Conservation (phyloP, 2,329 filamentous ascomycete species). For the Clarireedia paspali region DNA sequence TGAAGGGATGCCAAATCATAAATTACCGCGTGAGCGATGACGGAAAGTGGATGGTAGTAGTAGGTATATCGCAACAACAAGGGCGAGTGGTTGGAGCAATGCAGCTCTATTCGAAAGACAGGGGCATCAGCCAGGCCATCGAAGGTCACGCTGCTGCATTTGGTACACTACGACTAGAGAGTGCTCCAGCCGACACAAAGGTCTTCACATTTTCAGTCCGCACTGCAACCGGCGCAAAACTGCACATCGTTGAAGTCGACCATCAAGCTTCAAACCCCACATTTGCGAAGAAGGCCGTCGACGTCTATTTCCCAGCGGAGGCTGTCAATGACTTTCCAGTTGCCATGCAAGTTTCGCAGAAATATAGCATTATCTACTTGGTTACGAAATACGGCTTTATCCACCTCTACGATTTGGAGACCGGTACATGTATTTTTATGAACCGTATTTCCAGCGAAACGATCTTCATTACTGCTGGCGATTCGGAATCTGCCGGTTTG, state of each 20-base stretch:
- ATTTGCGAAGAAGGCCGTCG: conserved; percentile 93
- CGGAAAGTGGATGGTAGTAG: conserved; percentile 96
- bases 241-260: conserved; percentile 97
- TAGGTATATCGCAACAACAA: conserved; percentile 89
- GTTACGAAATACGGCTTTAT: conserved; percentile 99
- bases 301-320: conserved; percentile 95
- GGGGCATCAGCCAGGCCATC: conserved; percentile 95
- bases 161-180: conserved; percentile 80
- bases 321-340: conserved; percentile 97
- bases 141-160: conserved; percentile 96
- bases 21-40: conserved; percentile 96
- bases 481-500: conserved; percentile 78
- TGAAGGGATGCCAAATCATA: conserved; percentile 95
- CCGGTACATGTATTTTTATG: conserved; percentile 95
- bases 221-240: conserved; percentile 80
- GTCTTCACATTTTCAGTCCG: conserved; percentile 96
- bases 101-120: conserved; percentile 94
- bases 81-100: conserved; percentile 92
- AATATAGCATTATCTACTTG: conserved; percentile 94
- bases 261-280: conserved; percentile 81
- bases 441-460: conserved; percentile 99
- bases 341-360: conserved; percentile 91
- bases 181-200: conserved; percentile 83
- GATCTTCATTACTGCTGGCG: conserved; percentile 88
- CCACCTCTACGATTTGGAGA: conserved; percentile 96